Evolutionary conservation across 768 basidiomycete genomes (phyloP), one percentile per base, ranked within the genome.

Genomic region (Podaxis sp.): DNA sequence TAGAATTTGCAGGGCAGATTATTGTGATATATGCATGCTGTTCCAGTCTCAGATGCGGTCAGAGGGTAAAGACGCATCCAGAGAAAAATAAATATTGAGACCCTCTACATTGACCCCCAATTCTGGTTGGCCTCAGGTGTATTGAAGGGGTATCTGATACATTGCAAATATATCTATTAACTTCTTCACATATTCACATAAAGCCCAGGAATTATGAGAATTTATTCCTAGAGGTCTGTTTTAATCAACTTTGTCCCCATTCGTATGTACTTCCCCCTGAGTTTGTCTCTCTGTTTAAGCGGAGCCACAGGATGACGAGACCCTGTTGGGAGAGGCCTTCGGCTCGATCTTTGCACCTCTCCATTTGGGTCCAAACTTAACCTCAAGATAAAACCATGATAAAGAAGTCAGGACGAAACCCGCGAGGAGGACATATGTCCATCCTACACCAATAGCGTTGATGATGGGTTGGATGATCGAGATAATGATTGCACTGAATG

Each of bases 391-490:
- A 52, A 85, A 70, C 55, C 86, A 71, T 0, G 89, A 88, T 5
- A 77, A 66, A n/a, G 78, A 74, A 0, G 82, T 67, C 7, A 84
- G 63, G 60, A 79, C 75, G 26, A 89, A 67, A 3, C 80, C 81
- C 0, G 40, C 40, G 40, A 42, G 13, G 15, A 42, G 40, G 12
- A 42, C 40, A 42, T 42, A 42, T 17, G 40, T 17, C 12, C 17
- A 42, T 42, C 12, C 40, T 17, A 42, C 40, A 15, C 40, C 40
- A 17, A 92, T 74, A 2, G 78, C 81, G 17, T 78, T 77, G 39
- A 90, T 74, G 28, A 90, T 81, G 9, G 85, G 71, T 60, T 90
- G 82, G 46, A 91, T 84, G 17, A 87, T 77, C 2, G 90, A 85
- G 5, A 91, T 84, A 33, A 83, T 68, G 0, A 75, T 77, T 1